phyloP scores from a whole-genome alignment of 768 basidiomycete genomes.

The Lyophyllum atratum region DNA sequence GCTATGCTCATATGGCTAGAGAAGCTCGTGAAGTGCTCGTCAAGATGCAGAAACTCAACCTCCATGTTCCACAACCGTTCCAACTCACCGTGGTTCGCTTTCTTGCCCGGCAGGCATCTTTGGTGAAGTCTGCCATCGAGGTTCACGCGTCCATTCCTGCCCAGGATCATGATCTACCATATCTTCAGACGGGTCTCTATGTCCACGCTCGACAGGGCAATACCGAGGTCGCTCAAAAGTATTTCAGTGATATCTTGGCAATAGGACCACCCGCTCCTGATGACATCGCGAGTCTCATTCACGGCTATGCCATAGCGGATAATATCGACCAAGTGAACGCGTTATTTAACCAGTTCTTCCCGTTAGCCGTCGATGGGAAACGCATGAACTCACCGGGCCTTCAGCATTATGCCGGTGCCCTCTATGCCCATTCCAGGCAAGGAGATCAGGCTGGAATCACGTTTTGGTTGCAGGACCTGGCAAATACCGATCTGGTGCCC shows the following conservation, averaged over 20 bases:
- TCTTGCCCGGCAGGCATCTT: slow-evolving; percentile 37
- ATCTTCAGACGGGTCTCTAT: slow-evolving; percentile 49
- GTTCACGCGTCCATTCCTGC: slow-evolving; percentile 7
- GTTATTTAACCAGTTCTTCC: slow-evolving; percentile 60
- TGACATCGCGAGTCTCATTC: slow-evolving; percentile 51
- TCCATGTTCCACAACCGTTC: slow-evolving; percentile 29
- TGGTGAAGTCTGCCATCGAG: slow-evolving; percentile 21
- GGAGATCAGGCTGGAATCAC: slow-evolving; percentile 48
- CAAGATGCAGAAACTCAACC: slow-evolving; percentile 37
- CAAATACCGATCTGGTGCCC: slow-evolving; percentile 48
- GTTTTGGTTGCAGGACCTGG: slow-evolving; percentile 56
- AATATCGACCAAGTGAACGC: slow-evolving; percentile 39
- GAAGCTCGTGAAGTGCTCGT: slow-evolving; percentile 40
- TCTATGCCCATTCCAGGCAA: slow-evolving; percentile 52
- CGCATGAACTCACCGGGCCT: slow-evolving; percentile 40
- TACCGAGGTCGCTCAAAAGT: slow-evolving; percentile 39
- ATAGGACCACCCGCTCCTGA: slow-evolving; percentile 23
- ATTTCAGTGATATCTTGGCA: slow-evolving; percentile 38
- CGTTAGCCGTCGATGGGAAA: slow-evolving; percentile 28
- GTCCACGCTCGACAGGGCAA: slow-evolving; percentile 58
- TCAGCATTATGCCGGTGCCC: slow-evolving; percentile 55
- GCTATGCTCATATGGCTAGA: slow-evolving; percentile 28
- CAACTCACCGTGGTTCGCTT: slow-evolving; percentile 40
- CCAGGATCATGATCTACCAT: neutral
- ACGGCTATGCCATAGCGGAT: slow-evolving; percentile 53